Evolutionary conservation across 1,284 basidiomycete species (phyloP).

Genomic region (Austroboletus niveus): DNA sequence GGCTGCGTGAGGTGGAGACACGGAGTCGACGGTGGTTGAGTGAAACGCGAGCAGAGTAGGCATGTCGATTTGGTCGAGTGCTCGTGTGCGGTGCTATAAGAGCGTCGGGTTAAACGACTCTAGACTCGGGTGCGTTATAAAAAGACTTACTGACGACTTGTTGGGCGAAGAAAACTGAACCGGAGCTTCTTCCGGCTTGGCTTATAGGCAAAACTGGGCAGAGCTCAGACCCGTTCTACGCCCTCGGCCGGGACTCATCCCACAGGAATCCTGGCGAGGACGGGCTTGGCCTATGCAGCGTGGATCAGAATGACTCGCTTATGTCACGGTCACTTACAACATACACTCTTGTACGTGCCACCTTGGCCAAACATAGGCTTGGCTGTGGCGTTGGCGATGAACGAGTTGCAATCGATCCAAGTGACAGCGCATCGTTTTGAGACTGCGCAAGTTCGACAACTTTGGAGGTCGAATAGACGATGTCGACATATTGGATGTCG

Average conservation of each 20-base stretch:
- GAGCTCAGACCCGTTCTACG: not conserved
- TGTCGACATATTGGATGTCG: too few relatives aligned
- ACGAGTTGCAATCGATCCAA: too few relatives aligned
- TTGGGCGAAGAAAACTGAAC: too few relatives aligned
- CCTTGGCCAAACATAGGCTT: not conserved
- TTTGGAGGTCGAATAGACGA: too few relatives aligned
- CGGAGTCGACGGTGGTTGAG: slow-evolving; percentile 20
- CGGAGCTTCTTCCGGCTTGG: too few relatives aligned
- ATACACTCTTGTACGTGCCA: not conserved
- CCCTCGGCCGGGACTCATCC: not conserved
- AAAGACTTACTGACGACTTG: too few relatives aligned
- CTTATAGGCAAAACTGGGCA: not conserved
- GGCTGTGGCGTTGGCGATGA: not conserved
- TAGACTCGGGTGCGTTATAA: too few relatives aligned
- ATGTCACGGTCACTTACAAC: not conserved
- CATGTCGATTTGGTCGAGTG: not conserved
- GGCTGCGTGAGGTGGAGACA: slow-evolving; percentile 19
- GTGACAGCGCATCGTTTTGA: too few relatives aligned
- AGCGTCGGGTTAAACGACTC: not conserved
- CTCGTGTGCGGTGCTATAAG: not conserved
- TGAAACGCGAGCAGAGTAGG: slow-evolving; percentile 1
- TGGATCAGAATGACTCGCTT: slow-evolving; percentile 10
- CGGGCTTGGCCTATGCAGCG: not conserved
- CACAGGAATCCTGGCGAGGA: not conserved
- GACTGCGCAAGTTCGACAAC: too few relatives aligned